These are phyloP conservation scores for Pyracantha coccinea DNA, from an alignment of 331 rosid species.

Conservation along the genomic window DNA sequence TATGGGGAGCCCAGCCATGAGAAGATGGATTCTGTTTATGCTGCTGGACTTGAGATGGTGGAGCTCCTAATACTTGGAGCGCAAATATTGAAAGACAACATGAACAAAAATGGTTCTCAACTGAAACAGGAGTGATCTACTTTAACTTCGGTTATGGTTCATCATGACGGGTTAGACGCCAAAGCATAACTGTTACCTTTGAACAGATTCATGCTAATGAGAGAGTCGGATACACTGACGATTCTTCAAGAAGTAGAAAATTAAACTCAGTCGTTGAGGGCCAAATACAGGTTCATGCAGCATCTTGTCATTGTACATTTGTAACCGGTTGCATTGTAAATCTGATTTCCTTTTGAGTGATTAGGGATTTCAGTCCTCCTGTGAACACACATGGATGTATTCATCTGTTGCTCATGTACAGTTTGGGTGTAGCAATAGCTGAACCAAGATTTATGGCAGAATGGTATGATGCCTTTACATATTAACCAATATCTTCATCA, in stretches of 20 bases:
- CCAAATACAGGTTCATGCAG: background rate
- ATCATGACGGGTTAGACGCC: background rate
- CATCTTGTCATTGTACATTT: background rate
- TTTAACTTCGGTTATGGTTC: background rate
- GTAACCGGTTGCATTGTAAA: background rate
- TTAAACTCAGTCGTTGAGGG: background rate
- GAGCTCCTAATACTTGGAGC: constrained; percentile 81
- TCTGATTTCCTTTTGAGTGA: background rate
- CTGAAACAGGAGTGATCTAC: background rate
- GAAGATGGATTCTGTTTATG: constrained; percentile 66
- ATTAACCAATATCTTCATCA: background rate
- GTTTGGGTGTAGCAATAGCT: no score
- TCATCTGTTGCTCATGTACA: no score
- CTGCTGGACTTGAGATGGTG: constrained; percentile 95
- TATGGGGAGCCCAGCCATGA: constrained; percentile 30
- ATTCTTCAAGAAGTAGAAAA: background rate
- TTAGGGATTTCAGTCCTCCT: no score
- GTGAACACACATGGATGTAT: no score
- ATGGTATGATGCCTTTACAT: no score
- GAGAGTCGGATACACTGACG: background rate
- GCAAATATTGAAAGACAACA: constrained; percentile 44
- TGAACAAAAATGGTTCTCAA: constrained; percentile 22
- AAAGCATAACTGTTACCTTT: background rate
- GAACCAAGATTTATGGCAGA: no score
- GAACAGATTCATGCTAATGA: background rate